A percentile compares a stretch with the other conserved stretches of the same genome.
Evolutionary conservation across 768 basidiomycete species (phyloP).

Genomic region (Clathrus columnatus): DNA sequence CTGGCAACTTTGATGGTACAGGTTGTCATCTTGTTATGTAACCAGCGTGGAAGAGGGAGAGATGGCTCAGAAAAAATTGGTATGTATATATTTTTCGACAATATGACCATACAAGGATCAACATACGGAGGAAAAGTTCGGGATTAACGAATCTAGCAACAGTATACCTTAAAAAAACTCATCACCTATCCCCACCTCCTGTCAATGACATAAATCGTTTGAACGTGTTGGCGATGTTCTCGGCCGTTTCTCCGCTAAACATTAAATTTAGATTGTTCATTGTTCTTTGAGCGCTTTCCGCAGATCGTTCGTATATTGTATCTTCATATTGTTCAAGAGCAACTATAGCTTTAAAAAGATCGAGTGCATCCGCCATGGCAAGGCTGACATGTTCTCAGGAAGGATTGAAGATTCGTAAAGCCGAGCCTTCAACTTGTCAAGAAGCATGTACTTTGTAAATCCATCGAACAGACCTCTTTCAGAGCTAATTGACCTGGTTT

Average conservation of each 20-base stretch:
- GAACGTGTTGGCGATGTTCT: background rate
- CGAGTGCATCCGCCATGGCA: slow-evolving; percentile 23
- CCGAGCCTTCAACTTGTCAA: slow-evolving; percentile 18
- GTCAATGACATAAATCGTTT: background rate
- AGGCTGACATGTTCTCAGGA: slow-evolving; percentile 22
- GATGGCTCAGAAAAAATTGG: no score
- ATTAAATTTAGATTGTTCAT: background rate
- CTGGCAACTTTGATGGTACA: no score
- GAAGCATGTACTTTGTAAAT: slow-evolving; percentile 15
- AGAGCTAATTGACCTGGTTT: slow-evolving; percentile 20
- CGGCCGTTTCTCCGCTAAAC: background rate
- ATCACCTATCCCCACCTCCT: no score
- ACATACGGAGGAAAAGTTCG: no score
- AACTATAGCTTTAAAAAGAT: slow-evolving; percentile 11
- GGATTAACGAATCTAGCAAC: no score
- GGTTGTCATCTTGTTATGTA: no score
- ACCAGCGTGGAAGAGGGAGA: no score
- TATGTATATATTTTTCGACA: no score
- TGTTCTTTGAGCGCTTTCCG: background rate
- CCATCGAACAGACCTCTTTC: slow-evolving; percentile 16
- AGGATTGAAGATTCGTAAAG: slow-evolving; percentile 17
- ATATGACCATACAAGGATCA: no score
- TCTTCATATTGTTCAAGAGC: background rate
- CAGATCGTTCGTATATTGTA: background rate
- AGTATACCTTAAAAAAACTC: no score